phyloP scores from a whole-genome alignment of 1,284 basidiomycete genomes.

The Leccinum fallax region DNA sequence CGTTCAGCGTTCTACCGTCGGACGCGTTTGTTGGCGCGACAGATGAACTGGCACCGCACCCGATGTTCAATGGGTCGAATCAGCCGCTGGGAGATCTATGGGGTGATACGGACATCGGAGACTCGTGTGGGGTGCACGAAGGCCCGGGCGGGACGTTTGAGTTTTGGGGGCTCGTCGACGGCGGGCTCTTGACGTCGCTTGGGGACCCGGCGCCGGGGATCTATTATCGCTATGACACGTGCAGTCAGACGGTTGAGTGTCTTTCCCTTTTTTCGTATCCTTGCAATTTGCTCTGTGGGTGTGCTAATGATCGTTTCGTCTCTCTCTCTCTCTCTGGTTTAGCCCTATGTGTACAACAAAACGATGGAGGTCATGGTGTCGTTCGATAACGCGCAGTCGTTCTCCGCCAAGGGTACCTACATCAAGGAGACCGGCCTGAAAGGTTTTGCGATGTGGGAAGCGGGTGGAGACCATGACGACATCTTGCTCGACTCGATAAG shows the following conservation, averaged over 20 bases:
- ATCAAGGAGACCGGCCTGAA: slow-evolving; percentile 46
- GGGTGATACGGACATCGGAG: slow-evolving; percentile 36
- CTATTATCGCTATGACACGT: not conserved
- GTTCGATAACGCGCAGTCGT: slow-evolving; percentile 44
- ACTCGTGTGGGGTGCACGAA: slow-evolving; percentile 43
- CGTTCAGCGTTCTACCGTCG: slow-evolving; percentile 38
- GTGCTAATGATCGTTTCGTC: not conserved
- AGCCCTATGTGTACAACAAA: slow-evolving; percentile 49
- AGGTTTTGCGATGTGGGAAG: slow-evolving; percentile 61
- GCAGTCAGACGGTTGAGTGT: slow-evolving; percentile 4
- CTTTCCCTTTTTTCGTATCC: not conserved
- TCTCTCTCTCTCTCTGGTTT: not conserved
- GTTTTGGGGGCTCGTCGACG: slow-evolving; percentile 44
- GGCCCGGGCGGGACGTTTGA: slow-evolving; percentile 42
- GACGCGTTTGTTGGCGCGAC: slow-evolving; percentile 32
- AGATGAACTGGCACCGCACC: slow-evolving; percentile 35
- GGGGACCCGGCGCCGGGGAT: slow-evolving; percentile 44
- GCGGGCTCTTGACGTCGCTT: slow-evolving; percentile 41
- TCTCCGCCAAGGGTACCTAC: slow-evolving; percentile 58
- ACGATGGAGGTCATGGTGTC: slow-evolving; percentile 39
- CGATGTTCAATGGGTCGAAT: slow-evolving; percentile 40
- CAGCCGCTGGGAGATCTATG: slow-evolving; percentile 48
- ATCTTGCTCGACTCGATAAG: slow-evolving; percentile 56
- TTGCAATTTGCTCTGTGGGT: not conserved
- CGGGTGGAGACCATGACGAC: slow-evolving; percentile 53